These are phyloP conservation scores for Phoenix dactylifera DNA, from an alignment of 176 grass and related monocot genomes.

Conservation along the genomic window DNA sequence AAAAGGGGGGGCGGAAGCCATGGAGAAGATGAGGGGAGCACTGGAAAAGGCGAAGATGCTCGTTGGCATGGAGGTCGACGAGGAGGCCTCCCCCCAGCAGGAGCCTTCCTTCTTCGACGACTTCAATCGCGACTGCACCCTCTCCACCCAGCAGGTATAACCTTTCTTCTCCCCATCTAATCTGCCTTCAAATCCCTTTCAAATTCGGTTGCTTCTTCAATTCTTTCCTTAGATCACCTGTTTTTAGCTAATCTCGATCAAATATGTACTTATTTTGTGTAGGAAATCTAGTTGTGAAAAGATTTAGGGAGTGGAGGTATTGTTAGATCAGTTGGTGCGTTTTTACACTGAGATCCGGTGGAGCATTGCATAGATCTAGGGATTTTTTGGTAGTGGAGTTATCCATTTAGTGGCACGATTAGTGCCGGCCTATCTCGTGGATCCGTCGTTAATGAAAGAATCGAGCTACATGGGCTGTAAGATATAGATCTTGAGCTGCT, in stretches of 20 bases:
- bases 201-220: neutral
- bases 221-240: neutral
- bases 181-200: neutral
- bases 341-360: too few relatives aligned
- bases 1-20: neutral
- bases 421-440: too few relatives aligned
- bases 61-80: conserved; percentile 83
- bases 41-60: conserved; percentile 98
- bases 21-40: conserved; percentile 73
- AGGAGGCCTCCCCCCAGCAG: conserved; percentile 48
- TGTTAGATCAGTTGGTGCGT: too few relatives aligned
- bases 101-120: conserved; percentile 89
- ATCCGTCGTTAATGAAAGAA: too few relatives aligned
- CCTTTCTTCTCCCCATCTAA: neutral
- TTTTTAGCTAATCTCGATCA: neutral
- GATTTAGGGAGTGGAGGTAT: too few relatives aligned
- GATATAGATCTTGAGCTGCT: too few relatives aligned
- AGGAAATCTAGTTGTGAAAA: too few relatives aligned
- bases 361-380: too few relatives aligned
- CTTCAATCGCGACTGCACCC: conserved; percentile 78
- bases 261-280: too few relatives aligned
- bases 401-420: too few relatives aligned
- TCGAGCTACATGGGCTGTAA: too few relatives aligned
- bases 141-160: conserved; percentile 70
- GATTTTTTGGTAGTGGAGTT: too few relatives aligned